Conservation (phyloP, 805 yeast genomes). For the Barnettozyma vustinii region DNA sequence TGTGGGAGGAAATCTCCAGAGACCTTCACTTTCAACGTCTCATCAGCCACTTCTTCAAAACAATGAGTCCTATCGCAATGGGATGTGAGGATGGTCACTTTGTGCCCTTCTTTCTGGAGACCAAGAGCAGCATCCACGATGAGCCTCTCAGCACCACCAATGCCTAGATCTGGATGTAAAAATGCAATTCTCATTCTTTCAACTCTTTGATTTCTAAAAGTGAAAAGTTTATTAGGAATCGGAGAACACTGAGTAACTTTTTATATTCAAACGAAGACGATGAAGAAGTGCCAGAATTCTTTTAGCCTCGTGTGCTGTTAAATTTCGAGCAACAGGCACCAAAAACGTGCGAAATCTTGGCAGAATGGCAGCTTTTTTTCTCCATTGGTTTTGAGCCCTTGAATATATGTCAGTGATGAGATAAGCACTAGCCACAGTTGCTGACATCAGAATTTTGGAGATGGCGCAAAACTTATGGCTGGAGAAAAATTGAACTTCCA, state of each 20-base stretch:
- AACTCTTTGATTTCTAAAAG: neutral
- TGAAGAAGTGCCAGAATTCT: neutral
- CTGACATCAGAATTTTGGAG: neutral
- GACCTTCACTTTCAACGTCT: slow-evolving; percentile 56
- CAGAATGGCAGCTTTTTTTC: neutral
- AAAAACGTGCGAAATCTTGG: neutral
- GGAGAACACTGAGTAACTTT: neutral
- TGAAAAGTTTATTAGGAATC: neutral
- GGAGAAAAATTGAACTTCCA: neutral
- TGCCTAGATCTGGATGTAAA: slow-evolving; percentile 93
- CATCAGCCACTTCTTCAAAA: slow-evolving; percentile 79
- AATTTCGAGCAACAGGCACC: neutral
- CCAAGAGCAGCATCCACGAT: slow-evolving; percentile 95
- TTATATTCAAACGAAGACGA: neutral
- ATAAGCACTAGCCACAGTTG: neutral
- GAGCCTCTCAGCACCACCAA: slow-evolving; percentile 97
- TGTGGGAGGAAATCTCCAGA: slow-evolving; percentile 85
- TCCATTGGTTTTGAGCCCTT: neutral
- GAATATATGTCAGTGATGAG: neutral
- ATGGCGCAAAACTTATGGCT: neutral
- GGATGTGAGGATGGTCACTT: slow-evolving; percentile 72
- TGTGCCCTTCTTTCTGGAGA: slow-evolving; percentile 59
- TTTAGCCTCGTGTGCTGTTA: neutral
- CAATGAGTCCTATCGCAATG: slow-evolving; percentile 86
- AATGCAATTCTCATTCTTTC: slow-evolving; percentile 60